Evolutionary conservation across 768 basidiomycete genomes (phyloP).

Genomic region (Agaricus blazei): DNA sequence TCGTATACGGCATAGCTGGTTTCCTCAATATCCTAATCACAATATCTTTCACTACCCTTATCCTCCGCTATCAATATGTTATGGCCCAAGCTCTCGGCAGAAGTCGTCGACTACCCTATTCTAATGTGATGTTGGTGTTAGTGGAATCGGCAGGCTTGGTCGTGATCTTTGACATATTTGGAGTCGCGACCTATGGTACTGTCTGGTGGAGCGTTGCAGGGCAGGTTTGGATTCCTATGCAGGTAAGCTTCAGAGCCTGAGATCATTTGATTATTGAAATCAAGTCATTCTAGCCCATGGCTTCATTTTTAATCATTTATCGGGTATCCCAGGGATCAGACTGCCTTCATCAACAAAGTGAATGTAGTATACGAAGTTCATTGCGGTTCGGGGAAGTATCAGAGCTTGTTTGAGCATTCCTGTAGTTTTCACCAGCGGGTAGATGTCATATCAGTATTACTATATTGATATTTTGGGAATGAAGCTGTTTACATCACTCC

Average conservation of each 20-base stretch:
- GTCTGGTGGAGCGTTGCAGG: not conserved
- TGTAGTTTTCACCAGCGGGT: too few species aligned
- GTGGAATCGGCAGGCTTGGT: not conserved
- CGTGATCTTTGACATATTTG: not conserved
- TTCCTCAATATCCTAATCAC: slow-evolving; percentile 14
- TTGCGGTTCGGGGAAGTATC: too few species aligned
- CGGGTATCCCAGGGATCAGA: not conserved
- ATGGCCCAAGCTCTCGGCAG: not conserved
- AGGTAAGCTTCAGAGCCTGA: not conserved
- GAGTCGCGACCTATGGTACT: not conserved
- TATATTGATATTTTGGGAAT: too few species aligned
- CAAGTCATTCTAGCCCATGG: not conserved
- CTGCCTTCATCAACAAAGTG: not conserved
- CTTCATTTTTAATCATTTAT: not conserved
- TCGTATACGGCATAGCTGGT: not conserved
- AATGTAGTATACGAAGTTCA: not conserved
- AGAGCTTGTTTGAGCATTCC: too few species aligned
- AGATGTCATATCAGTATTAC: too few species aligned
- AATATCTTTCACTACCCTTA: slow-evolving; percentile 1
- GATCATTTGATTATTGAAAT: not conserved
- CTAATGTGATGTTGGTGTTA: not conserved
- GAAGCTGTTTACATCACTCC: too few species aligned
- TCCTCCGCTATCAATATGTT: slow-evolving; percentile 6
- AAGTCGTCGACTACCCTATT: not conserved
- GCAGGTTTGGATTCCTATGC: not conserved